These are phyloP conservation scores for Punctularia strigosozonata DNA, from an alignment of 768 basidiomycete species.

Conservation along the genomic window DNA sequence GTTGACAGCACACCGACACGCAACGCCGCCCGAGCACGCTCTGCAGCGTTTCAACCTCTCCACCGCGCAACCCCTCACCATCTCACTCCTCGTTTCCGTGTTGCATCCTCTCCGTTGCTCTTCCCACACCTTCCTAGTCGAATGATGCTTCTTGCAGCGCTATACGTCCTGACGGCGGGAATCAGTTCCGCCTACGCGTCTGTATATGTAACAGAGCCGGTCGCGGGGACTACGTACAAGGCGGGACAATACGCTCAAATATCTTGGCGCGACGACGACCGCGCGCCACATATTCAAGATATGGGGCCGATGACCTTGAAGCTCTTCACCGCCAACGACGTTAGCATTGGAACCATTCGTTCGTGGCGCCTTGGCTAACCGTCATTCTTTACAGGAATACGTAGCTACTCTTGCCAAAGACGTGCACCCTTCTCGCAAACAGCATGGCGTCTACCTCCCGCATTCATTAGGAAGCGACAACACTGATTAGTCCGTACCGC, in stretches of 20 bases:
- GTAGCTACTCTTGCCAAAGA: conserved; percentile 30
- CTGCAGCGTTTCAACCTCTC: too few relatives aligned
- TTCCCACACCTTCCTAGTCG: too few relatives aligned
- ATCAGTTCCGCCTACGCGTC: conserved; percentile 19
- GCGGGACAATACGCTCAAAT: conserved; percentile 30
- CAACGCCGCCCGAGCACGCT: too few relatives aligned
- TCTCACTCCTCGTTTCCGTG: too few relatives aligned
- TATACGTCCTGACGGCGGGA: too few relatives aligned
- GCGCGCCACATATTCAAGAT: conserved; percentile 25
- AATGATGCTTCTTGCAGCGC: too few relatives aligned
- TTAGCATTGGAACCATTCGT: conserved; percentile 14
- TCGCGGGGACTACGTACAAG: conserved; percentile 29
- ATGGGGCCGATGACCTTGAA: conserved; percentile 34
- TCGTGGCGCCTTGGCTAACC: neutral
- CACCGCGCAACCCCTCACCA: too few relatives aligned
- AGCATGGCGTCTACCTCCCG: conserved; percentile 18
- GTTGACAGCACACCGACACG: too few relatives aligned
- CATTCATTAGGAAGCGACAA: conserved; percentile 12
- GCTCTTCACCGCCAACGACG: conserved; percentile 31
- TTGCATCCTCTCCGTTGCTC: too few relatives aligned
- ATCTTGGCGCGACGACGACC: conserved; percentile 39
- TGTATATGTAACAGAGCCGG: conserved; percentile 40
- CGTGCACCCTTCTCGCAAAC: conserved; percentile 23
- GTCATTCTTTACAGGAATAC: conserved; percentile 21
- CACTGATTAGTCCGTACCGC: conserved; percentile 20